Base-by-base conservation (phyloP, 139 green algal species). In the Volvox africanus region DNA sequence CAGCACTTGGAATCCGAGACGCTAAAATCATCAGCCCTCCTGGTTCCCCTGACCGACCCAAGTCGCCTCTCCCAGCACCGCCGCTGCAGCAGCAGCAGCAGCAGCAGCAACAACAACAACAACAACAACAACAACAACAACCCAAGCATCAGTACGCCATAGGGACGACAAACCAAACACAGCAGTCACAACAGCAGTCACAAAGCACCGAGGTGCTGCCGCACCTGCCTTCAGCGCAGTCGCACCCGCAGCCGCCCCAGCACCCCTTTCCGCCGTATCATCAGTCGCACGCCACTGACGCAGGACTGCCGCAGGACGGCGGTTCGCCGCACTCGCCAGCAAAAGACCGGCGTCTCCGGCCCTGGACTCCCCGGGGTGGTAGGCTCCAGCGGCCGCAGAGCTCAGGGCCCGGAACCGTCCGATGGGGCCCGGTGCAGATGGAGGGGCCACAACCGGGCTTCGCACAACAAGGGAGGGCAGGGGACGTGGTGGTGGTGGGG, bases 401-500 rank as follows among this genome's bases (percentile, higher is more conserved):
- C 37, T 62, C 78, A 22, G 75, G 75, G 26, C 75, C 75, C 71
- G 26, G 71, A 21, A 35, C n/a, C 11, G 19, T 61, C 76, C 76
- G 33, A 32, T 61, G 50, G 33, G 76, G 65, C 65, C 16, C 65
- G 21, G 21, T 73, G 65, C 65, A 62, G 76, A 20, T 26, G 32
- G 12, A 55, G 78, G 37, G 36, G 1, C 37, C 75, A 30, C 11
- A 81, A 2, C 19, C 36, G 78, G 44, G 44, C 44, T 55, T 9
- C 44, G 44, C 44, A 14, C 44, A 55, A 5, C 78, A 32, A 36
- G 37, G 32, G 78, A 32, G 2, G 81, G 6, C 55, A 2, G 61
- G n/a, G 19, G n/a, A 36, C 12, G 18, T 61, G 81, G 81, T 55
- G 84, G 84, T 89, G 84, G 84, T 89, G 68, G 84, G 84, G 67